Base-by-base conservation (phyloP, 2,329 filamentous ascomycete genomes). In the Pseudopyrenochaeta lycopersici region DNA sequence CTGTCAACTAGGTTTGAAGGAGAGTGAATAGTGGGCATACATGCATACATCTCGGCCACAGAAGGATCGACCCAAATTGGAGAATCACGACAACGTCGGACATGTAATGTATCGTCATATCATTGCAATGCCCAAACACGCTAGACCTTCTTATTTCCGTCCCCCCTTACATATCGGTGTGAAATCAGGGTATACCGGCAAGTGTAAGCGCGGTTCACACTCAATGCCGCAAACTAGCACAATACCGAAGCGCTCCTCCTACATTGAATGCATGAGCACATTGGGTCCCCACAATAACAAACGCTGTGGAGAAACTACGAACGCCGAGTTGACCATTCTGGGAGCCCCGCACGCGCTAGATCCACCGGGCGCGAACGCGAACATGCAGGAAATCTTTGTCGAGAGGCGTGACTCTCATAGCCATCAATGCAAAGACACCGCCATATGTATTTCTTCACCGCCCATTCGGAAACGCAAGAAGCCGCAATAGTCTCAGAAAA, bases 371-470 rank as follows among this genome's bases (percentile, higher is more conserved):
- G 40, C 44, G 18, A 52, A 33, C 23, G 17, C 27, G 31, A 18
- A 44, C 18, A 35, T 35, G 38, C 47, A 43, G 31, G 27, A 18
- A 42, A 38, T 20, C 11, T 43, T 18, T 38, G 20, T n/a, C 27
- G 5, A 23, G 15, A 21, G 23, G 5, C 23, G 15, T 30, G 40
- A 30, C 39, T 21, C 27, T 23, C 7, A 29, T 6, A 7, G 7
- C 12, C 27, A 31, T 35, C 21, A 30, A 29, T 31, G 40, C 50
- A n/a, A 51, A 31, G 50, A 58, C 52, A 63, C 61, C 54, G 59
- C 59, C 45, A 57, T 27, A 56, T 50, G 18, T 20, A 31, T 33
- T 27, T 58, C 46, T 55, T 58, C 59, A 66, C 62, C 62, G 63
- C 62, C 18, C n/a, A 6, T 38, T 35, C 32, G 20, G 41, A 31